Percentiles rank a stretch among this genome's conserved stretches.
phyloP scores from a whole-genome alignment of 2,329 filamentous ascomycete genomes.

The Rhynchosporium graminicola region DNA sequence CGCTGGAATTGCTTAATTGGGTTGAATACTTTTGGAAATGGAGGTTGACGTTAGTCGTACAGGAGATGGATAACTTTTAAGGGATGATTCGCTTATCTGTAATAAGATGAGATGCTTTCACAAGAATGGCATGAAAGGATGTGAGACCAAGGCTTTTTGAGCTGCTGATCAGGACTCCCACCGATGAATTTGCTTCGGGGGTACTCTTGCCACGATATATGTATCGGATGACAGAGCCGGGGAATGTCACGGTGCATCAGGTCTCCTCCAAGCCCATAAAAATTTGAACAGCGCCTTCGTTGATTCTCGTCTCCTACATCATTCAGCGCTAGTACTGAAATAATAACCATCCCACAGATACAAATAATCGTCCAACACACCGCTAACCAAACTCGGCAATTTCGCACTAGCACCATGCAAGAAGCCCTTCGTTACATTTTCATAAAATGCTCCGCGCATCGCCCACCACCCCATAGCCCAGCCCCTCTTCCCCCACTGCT shows the following conservation, averaged over 20 bases:
- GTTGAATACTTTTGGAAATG: not conserved
- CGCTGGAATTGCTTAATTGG: not conserved
- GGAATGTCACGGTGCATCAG: not conserved
- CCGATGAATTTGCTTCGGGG: too few relatives aligned
- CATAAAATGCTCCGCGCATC: constrained; percentile 96
- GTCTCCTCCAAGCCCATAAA: too few relatives aligned
- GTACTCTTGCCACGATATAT: too few relatives aligned
- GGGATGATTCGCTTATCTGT: not conserved
- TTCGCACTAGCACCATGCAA: constrained; percentile 54
- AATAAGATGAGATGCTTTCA: too few relatives aligned
- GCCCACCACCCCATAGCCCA: constrained; percentile 95
- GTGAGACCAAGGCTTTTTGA: too few relatives aligned
- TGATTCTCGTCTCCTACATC: constrained; percentile 15
- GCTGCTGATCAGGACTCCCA: too few relatives aligned
- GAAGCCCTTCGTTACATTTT: constrained; percentile 79
- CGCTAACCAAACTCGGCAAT: constrained; percentile 69
- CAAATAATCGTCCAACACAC: constrained; percentile 92
- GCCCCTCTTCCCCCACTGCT: constrained; percentile 84
- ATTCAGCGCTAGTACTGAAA: constrained; percentile 54
- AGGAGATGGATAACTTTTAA: not conserved
- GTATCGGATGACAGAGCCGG: too few relatives aligned
- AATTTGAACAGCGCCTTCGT: not conserved
- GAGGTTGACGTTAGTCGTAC: not conserved
- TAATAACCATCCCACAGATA: constrained; percentile 99
- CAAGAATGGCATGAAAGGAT: too few relatives aligned